Evolutionary conservation across 1,284 basidiomycete species (phyloP).

Genomic region (Cutaneotrichosporon sp.): DNA sequence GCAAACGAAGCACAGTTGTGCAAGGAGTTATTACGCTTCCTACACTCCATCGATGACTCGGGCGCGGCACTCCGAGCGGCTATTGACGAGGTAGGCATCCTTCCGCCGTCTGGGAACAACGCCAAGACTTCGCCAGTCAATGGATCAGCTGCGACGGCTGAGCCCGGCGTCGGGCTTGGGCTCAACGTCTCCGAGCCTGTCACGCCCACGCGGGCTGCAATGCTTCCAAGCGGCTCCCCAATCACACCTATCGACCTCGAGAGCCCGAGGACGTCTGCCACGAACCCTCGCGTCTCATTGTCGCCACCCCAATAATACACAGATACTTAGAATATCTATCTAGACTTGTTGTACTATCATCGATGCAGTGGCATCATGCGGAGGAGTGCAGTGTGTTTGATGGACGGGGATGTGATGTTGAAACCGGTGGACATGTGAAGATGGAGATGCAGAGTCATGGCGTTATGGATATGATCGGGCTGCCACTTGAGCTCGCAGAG

Average conservation of each 20-base stretch:
- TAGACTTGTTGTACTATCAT: slow-evolving; percentile 3
- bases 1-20: slow-evolving; percentile 56
- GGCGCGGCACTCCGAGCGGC: slow-evolving; percentile 60
- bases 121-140: neutral
- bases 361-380: neutral
- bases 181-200: no score
- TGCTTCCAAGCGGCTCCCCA: no score
- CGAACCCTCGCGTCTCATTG: neutral
- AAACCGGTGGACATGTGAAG: no score
- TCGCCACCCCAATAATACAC: neutral
- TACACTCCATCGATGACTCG: slow-evolving; percentile 82
- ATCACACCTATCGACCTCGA: no score
- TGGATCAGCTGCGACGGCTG: neutral
- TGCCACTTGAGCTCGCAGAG: no score
- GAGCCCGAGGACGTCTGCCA: neutral
- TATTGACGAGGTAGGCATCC: slow-evolving; percentile 40
- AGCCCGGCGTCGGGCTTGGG: no score
- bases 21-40: slow-evolving; percentile 82
- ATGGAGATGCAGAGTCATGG: no score
- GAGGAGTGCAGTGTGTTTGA: neutral
- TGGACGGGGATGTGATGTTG: no score
- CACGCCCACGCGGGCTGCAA: no score
- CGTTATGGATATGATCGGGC: no score
- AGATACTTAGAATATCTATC: neutral
- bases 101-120: neutral